Percentiles rank a stretch among this genome's conserved stretches.
These are phyloP conservation scores for Spinellus fusiger DNA, from an alignment of 192 early-diverging fungal species.

Conservation along the genomic window DNA sequence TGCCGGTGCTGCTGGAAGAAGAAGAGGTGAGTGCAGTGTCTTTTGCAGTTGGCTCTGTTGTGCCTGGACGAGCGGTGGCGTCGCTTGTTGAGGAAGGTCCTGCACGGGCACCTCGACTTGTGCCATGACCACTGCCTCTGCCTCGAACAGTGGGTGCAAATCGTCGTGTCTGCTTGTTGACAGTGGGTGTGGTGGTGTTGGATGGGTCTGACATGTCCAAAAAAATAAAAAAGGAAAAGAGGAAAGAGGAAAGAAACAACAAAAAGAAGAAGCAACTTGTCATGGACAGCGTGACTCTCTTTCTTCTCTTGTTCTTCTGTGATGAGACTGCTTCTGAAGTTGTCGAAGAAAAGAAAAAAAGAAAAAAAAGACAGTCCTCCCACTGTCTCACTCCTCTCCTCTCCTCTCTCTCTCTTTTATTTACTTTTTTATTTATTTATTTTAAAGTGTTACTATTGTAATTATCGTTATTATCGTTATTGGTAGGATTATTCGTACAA, in stretches of 20 bases:
- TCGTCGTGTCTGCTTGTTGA: conserved; percentile 17
- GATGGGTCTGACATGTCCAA: conserved; percentile 10
- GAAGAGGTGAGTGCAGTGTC: not conserved
- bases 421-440: not conserved
- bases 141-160: conserved; percentile 19
- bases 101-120: not conserved
- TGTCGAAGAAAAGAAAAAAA: no score
- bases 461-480: not conserved
- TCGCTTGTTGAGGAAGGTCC: not conserved
- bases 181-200: conserved; percentile 1
- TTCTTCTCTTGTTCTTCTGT: no score
- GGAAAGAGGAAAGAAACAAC: no score
- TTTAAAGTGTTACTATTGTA: not conserved
- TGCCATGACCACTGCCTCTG: not conserved
- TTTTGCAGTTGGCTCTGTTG: not conserved
- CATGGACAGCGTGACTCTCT: no score
- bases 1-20: not conserved
- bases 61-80: no score
- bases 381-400: no score
- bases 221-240: not conserved
- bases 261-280: no score
- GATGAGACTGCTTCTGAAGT: no score
- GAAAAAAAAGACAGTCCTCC: no score
- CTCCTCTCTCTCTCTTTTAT: no score
- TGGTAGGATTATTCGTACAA: conserved; percentile 21